Evolutionary conservation across 768 basidiomycete genomes (phyloP), one percentile per base, ranked within the genome.

Genomic region (Roridomyces roridus): DNA sequence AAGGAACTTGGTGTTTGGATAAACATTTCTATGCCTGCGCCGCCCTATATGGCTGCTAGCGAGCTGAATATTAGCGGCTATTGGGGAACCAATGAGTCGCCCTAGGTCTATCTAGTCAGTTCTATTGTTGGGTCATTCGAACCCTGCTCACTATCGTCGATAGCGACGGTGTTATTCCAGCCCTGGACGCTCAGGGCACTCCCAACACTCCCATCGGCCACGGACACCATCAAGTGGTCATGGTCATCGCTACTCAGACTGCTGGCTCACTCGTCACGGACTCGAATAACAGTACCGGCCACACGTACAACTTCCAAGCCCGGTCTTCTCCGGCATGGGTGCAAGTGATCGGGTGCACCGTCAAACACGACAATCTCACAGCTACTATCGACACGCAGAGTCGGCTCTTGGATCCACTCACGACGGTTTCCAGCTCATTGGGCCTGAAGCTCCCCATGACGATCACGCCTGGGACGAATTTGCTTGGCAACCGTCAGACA

Each of bases 391-490:
- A 59, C 17, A 31, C 51, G 17, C 42, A 37, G 31, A 35, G 35
- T 31, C 56, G 57, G 35, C 51, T 59, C 4, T 26, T 59, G n/a
- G 51, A 59, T 23, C 51, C 51, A 12, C 35, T 26, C 44, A 59
- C 57, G 15, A 17, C 14, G 17, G 4, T 18, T 9, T 4, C 10
- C 4, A 15, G 8, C 3, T 42, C 8, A 47, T 47, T n/a, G 57
- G 50, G 1, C 51, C 51, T 4, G 57, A 59, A 23, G 31, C 36
- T 8, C 50, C 26, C 18, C 57, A 59, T 21, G 57, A 59, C 24
- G 18, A 59, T 10, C 50, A 53, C 40, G 15, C 51, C 5, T 58
- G 57, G 57, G 57, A 58, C 20, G 50, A 58, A 26, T 52, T 52
- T 37, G 18, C 3, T 23, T 57, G 48, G n/a, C n/a, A n/a, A n/a